These are phyloP conservation scores for Gynochthodes officinalis DNA, from an alignment of 257 asterid genomes.

Conservation along the genomic window DNA sequence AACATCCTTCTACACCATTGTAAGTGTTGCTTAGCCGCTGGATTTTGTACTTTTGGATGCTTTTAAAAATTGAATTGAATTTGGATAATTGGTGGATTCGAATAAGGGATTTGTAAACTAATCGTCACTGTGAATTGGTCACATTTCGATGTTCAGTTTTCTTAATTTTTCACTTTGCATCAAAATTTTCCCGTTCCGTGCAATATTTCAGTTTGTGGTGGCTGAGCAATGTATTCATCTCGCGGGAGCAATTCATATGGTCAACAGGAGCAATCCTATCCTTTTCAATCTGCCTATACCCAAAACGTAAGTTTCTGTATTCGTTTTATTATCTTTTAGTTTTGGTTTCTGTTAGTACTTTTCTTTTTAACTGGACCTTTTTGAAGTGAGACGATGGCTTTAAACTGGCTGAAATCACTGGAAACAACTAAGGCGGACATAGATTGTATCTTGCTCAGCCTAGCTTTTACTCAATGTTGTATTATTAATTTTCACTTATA, in stretches of 20 bases:
- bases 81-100: not conserved
- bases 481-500: not conserved
- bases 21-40: not conserved
- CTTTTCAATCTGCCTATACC: slow-evolving; percentile 33
- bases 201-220: not conserved
- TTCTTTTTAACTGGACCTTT: not conserved
- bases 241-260: slow-evolving; percentile 36
- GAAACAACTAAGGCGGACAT: not conserved
- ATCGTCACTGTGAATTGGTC: not conserved
- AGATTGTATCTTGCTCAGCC: not conserved
- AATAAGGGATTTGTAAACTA: too few relatives aligned
- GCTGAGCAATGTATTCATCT: slow-evolving; percentile 22
- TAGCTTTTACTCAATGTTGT: not conserved
- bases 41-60: not conserved
- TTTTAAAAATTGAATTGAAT: not conserved
- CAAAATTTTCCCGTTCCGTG: too few relatives aligned
- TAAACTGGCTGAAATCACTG: not conserved
- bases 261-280: slow-evolving; percentile 30
- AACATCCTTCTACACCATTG: not conserved
- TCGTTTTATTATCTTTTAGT: not conserved
- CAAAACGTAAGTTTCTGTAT: slow-evolving; percentile 20
- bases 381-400: not conserved
- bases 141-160: not conserved
- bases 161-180: not conserved
- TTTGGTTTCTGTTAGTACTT: not conserved